Conservation (phyloP, 2,329 filamentous ascomycete species). For the Fusarium veterinarium region DNA sequence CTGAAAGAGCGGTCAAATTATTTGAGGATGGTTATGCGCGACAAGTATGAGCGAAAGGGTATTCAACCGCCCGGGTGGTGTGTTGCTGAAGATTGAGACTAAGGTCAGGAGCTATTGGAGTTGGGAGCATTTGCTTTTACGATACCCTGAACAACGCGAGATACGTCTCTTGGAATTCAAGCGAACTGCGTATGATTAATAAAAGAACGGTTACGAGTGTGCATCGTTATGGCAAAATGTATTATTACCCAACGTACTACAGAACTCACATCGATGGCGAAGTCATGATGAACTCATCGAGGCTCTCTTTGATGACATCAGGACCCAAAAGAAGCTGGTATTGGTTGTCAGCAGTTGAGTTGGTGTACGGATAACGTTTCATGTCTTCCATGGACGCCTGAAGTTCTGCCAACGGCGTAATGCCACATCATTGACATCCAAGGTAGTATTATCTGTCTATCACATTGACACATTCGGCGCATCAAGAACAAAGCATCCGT, state of each 20-base stretch:
- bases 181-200: neutral
- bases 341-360: neutral
- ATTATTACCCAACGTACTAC: neutral
- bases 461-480: constrained; percentile 14
- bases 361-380: constrained; percentile 13
- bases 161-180: neutral
- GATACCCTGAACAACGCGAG: constrained; percentile 30
- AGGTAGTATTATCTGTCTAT: constrained; percentile 24
- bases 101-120: neutral
- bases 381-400: constrained; percentile 1
- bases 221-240: neutral
- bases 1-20: constrained; percentile 33
- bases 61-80: constrained; percentile 44
- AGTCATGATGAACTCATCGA: neutral
- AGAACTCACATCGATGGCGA: neutral
- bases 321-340: constrained; percentile 1
- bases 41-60: constrained; percentile 32
- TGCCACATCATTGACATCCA: constrained; percentile 41
- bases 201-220: neutral
- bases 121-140: constrained; percentile 24
- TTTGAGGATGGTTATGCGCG: constrained; percentile 36
- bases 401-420: constrained; percentile 32
- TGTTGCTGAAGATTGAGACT: constrained; percentile 21
- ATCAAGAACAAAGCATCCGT: constrained; percentile 6
- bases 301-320: neutral